Conservation (phyloP, 2,329 filamentous ascomycete genomes). For the Capronia americana region DNA sequence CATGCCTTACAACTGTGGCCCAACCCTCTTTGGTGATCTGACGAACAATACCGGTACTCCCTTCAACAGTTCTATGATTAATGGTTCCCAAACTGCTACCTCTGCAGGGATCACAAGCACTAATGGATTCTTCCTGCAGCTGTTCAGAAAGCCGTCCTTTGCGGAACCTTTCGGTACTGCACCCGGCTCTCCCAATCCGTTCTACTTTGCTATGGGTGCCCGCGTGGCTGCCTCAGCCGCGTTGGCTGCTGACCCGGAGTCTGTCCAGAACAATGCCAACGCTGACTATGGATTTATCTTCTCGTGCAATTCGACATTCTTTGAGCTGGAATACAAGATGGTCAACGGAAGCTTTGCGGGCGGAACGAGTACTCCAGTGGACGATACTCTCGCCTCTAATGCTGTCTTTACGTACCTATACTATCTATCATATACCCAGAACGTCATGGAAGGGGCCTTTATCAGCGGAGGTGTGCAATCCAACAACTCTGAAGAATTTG, state of each 20-base stretch:
- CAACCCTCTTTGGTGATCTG: not conserved
- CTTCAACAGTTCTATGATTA: not conserved
- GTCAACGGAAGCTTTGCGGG: slow-evolving; percentile 1
- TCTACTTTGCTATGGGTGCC: slow-evolving; percentile 3
- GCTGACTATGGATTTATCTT: slow-evolving; percentile 4
- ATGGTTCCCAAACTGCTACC: not conserved
- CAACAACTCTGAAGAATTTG: not conserved
- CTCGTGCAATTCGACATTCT: not conserved
- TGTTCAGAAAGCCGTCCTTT: not conserved
- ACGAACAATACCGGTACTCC: not conserved
- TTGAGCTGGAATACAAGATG: not conserved
- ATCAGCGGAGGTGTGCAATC: not conserved
- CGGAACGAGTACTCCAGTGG: not conserved
- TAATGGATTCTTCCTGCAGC: not conserved
- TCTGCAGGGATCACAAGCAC: not conserved
- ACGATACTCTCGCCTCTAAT: not conserved
- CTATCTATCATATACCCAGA: slow-evolving; percentile 4
- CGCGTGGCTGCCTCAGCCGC: not conserved
- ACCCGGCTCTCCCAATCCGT: not conserved
- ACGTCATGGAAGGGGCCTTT: slow-evolving; percentile 1
- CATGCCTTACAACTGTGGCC: not conserved
- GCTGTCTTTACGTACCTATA: not conserved
- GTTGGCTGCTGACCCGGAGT: not conserved
- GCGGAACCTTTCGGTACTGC: not conserved
- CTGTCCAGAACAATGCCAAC: not conserved